phyloP scores from a whole-genome alignment of 1,284 basidiomycete species.

The Tylopilus sp. region DNA sequence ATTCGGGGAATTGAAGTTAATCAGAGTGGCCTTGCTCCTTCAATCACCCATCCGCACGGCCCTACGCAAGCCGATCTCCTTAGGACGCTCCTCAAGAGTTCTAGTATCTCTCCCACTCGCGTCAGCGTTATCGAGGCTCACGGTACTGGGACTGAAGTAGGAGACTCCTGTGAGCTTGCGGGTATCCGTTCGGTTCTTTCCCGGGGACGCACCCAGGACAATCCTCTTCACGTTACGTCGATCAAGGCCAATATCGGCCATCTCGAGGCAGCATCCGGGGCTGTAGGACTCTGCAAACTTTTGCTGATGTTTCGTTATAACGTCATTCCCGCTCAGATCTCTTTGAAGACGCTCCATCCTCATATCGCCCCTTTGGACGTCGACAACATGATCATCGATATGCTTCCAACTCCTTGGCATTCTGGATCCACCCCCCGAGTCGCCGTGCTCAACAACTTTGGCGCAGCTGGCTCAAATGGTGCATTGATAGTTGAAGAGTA shows the following conservation, averaged over 20 bases:
- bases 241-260: constrained; percentile 74
- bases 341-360: constrained; percentile 54
- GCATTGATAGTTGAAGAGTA: constrained; percentile 59
- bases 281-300: constrained; percentile 65
- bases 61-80: constrained; percentile 58
- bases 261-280: constrained; percentile 70
- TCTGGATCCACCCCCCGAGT: constrained; percentile 37
- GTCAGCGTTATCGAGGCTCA: constrained; percentile 68
- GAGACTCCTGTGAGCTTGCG: constrained; percentile 62
- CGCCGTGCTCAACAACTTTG: constrained; percentile 70
- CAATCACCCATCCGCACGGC: constrained; percentile 68
- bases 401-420: constrained; percentile 40
- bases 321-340: constrained; percentile 58
- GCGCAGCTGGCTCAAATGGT: constrained; percentile 68
- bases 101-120: constrained; percentile 44
- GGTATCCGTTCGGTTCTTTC: constrained; percentile 58
- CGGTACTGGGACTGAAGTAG: constrained; percentile 67
- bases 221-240: constrained; percentile 61
- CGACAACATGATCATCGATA: constrained; percentile 53
- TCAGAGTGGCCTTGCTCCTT: constrained; percentile 59
- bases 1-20: constrained; percentile 68
- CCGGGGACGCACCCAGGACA: constrained; percentile 36
- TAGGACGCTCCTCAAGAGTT: constrained; percentile 42
- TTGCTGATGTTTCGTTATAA: constrained; percentile 61
- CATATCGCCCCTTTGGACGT: constrained; percentile 45